phyloP scores from a whole-genome alignment of 208 protist species.

The Leishmania mexicana region DNA sequence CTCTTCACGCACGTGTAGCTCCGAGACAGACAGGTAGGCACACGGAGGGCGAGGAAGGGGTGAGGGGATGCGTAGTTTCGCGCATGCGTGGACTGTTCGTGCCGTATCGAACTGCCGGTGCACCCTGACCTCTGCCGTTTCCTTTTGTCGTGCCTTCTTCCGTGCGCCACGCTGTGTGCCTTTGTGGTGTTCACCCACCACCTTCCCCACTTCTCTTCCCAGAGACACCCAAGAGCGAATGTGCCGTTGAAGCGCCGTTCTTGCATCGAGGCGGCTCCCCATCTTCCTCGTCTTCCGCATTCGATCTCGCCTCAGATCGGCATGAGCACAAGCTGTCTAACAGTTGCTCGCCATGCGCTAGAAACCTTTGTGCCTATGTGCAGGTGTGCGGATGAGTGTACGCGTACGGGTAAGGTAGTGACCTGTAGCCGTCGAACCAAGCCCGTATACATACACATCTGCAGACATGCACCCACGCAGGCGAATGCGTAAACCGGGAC shows the following conservation, averaged over 20 bases:
- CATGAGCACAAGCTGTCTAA: background rate
- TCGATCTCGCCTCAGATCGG: background rate
- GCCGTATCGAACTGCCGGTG: background rate
- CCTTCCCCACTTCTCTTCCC: background rate
- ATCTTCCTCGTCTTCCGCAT: background rate
- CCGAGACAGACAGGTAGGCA: background rate
- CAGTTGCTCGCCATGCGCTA: background rate
- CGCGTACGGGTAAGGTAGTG: background rate
- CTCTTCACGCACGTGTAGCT: slow-evolving; percentile 65
- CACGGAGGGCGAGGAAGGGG: background rate
- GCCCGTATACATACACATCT: background rate
- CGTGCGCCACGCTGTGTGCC: background rate
- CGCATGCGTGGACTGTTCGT: background rate
- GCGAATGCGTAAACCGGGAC: too few species aligned
- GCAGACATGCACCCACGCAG: background rate
- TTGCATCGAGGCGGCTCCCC: background rate
- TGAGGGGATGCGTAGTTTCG: background rate
- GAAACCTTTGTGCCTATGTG: background rate
- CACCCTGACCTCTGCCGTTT: background rate
- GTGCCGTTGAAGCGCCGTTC: background rate
- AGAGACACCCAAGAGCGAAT: background rate
- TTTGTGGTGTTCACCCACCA: background rate
- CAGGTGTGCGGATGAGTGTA: background rate
- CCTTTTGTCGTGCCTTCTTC: background rate
- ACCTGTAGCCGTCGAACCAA: background rate